Evolutionary conservation across 1,284 basidiomycete genomes (phyloP).

Genomic region (Phenoliferia sp.): DNA sequence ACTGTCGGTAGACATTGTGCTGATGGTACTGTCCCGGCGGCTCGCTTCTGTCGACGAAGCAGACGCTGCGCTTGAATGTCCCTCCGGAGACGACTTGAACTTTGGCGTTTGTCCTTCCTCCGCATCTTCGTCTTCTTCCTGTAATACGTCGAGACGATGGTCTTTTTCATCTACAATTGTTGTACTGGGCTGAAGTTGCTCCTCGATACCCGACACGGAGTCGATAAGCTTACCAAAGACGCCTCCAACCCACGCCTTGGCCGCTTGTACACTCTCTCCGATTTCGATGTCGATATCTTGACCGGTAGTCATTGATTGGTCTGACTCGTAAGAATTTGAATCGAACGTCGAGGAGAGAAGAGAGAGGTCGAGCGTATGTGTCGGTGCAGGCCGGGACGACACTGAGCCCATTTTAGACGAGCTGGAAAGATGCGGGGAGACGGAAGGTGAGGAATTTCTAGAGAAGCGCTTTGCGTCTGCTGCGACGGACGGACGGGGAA

Average conservation of each 20-base stretch:
- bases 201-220: slow-evolving; percentile 12
- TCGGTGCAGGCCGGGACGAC: not conserved
- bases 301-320: not conserved
- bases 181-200: not conserved
- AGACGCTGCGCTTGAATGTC: not conserved
- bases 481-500: not conserved
- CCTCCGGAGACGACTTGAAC: too few species aligned
- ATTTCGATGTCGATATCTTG: slow-evolving; percentile 10
- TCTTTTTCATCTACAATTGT: slow-evolving; percentile 1
- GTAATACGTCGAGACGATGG: not conserved
- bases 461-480: not conserved
- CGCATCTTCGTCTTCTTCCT: slow-evolving; percentile 11
- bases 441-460: slow-evolving; percentile 1
- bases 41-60: not conserved
- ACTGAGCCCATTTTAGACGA: slow-evolving; percentile 1
- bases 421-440: slow-evolving; percentile 9
- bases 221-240: slow-evolving; percentile 23
- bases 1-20: not conserved
- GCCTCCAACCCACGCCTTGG: slow-evolving; percentile 26
- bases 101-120: not conserved
- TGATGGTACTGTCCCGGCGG: not conserved
- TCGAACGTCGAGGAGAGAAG: slow-evolving; percentile 26
- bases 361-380: slow-evolving; percentile 26
- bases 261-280: slow-evolving; percentile 26
- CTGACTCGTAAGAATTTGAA: not conserved